A percentile compares a stretch with the other conserved stretches of the same genome.
phyloP scores from a whole-genome alignment of 2,329 filamentous ascomycete genomes.

The Intubia oerlemansii region DNA sequence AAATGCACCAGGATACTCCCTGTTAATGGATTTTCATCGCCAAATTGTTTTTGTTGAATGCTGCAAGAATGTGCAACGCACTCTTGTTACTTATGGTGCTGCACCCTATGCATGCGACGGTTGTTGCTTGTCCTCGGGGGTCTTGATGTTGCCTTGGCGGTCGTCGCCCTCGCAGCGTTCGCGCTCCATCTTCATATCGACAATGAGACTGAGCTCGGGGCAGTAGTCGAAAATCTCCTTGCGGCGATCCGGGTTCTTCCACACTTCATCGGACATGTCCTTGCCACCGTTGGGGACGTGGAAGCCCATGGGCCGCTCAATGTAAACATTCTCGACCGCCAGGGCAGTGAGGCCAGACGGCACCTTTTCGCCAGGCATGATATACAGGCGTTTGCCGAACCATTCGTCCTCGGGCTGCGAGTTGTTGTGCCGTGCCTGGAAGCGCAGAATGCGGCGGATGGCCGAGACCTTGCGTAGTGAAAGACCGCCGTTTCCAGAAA shows the following conservation, averaged over 20 bases:
- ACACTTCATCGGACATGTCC: conserved; percentile 20
- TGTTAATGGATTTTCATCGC: no score
- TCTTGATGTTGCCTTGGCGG: conserved; percentile 9
- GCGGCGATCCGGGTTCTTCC: conserved; percentile 21
- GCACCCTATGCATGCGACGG: no score
- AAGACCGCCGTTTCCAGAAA: conserved; percentile 30
- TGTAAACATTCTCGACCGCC: conserved; percentile 26
- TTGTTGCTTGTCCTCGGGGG: conserved; percentile 3
- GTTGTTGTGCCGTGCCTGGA: conserved; percentile 27
- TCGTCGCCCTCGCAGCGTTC: conserved; percentile 21
- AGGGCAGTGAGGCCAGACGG: conserved; percentile 21
- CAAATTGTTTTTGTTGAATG: no score
- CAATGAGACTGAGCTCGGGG: conserved; percentile 30
- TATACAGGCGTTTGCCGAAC: conserved; percentile 26
- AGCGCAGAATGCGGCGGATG: conserved; percentile 24
- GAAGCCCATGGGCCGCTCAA: conserved; percentile 30
- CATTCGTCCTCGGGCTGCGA: conserved; percentile 32
- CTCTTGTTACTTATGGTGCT: no score
- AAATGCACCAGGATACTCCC: no score
- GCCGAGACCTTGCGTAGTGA: conserved; percentile 29
- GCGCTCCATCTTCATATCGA: conserved; percentile 33
- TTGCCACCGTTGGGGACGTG: conserved; percentile 24
- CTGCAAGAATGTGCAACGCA: no score
- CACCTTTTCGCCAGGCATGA: conserved; percentile 25
- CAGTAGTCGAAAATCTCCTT: conserved; percentile 31